These are phyloP conservation scores for Aethionema arabicum DNA, from an alignment of 345 rosid species.

Conservation along the genomic window DNA sequence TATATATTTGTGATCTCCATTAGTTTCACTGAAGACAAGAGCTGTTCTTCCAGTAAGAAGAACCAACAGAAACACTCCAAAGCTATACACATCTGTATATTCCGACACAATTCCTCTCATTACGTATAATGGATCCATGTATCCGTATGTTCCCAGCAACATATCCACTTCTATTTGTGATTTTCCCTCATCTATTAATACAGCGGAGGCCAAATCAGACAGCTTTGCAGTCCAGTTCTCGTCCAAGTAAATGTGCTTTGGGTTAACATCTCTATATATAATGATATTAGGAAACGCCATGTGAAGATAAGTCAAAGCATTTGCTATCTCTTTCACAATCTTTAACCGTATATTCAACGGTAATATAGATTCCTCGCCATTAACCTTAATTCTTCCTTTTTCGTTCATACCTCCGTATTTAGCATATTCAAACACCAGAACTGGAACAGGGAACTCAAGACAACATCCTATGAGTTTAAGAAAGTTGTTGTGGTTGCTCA, in stretches of 20 bases:
- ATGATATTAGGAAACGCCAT: conserved; percentile 26
- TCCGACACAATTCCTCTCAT: background rate
- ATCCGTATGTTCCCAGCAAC: conserved; percentile 1
- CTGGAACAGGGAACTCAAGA: conserved; percentile 28
- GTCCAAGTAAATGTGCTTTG: conserved; percentile 22
- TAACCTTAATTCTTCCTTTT: background rate
- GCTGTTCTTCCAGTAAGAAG: background rate
- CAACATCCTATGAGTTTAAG: conserved; percentile 28
- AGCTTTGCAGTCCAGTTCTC: conserved; percentile 18
- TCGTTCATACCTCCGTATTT: conserved; percentile 9
- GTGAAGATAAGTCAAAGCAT: conserved; percentile 28
- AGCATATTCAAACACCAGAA: conserved; percentile 28
- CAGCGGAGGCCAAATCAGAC: conserved; percentile 25
- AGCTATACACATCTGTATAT: conserved; percentile 14
- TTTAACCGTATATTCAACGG: background rate
- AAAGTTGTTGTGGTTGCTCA: conserved; percentile 1
- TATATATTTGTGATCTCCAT: background rate
- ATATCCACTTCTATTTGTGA: background rate
- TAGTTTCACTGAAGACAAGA: background rate
- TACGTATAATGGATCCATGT: background rate
- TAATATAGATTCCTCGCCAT: background rate
- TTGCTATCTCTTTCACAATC: conserved; percentile 16
- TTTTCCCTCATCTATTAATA: conserved; percentile 28
- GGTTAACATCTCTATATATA: conserved; percentile 30
- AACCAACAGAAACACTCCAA: conserved; percentile 17